Conservation (phyloP, 148 eudicot genomes). For the Silene uniflora region DNA sequence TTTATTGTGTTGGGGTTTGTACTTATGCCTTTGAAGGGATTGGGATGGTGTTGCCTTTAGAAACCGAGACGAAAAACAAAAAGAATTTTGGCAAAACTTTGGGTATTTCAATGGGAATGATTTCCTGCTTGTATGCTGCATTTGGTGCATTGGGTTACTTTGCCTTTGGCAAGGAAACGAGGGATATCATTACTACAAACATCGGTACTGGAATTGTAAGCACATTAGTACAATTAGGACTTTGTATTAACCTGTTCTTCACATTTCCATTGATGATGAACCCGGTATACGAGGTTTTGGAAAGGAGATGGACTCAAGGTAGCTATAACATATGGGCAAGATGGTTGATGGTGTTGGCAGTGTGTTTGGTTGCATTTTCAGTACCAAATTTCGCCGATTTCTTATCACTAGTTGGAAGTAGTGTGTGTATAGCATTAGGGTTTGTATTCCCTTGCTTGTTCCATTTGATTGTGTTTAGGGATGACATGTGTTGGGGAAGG, state of each 20-base stretch:
- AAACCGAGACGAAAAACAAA: slow-evolving; percentile 55
- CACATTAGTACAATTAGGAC: slow-evolving; percentile 55
- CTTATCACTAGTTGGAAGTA: slow-evolving; percentile 80
- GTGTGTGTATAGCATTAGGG: slow-evolving; percentile 65
- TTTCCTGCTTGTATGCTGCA: slow-evolving; percentile 45
- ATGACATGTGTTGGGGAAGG: slow-evolving; percentile 46
- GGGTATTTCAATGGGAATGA: slow-evolving; percentile 54
- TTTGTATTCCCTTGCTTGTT: slow-evolving; percentile 84
- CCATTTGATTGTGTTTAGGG: slow-evolving; percentile 55
- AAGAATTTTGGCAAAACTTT: slow-evolving; percentile 44
- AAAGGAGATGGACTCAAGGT: slow-evolving; percentile 55
- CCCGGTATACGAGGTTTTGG: slow-evolving; percentile 84
- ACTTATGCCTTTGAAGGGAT: slow-evolving; percentile 75
- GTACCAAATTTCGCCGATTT: slow-evolving; percentile 87
- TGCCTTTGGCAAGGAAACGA: slow-evolving; percentile 65
- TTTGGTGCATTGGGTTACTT: slow-evolving; percentile 73
- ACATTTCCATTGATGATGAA: slow-evolving; percentile 83
- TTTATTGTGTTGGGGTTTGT: slow-evolving; percentile 70
- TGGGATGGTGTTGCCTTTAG: slow-evolving; percentile 75
- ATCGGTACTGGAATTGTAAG: slow-evolving; percentile 62
- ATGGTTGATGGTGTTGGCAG: slow-evolving; percentile 53
- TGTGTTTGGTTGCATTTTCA: slow-evolving; percentile 55
- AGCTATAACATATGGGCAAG: slow-evolving; percentile 60
- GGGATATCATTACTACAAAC: slow-evolving; percentile 70
- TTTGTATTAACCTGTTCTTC: slow-evolving; percentile 64